Percentiles rank a stretch among this genome's conserved stretches.
Evolutionary conservation across 345 rosid species (phyloP).

Genomic region (Raphanus sativus): DNA sequence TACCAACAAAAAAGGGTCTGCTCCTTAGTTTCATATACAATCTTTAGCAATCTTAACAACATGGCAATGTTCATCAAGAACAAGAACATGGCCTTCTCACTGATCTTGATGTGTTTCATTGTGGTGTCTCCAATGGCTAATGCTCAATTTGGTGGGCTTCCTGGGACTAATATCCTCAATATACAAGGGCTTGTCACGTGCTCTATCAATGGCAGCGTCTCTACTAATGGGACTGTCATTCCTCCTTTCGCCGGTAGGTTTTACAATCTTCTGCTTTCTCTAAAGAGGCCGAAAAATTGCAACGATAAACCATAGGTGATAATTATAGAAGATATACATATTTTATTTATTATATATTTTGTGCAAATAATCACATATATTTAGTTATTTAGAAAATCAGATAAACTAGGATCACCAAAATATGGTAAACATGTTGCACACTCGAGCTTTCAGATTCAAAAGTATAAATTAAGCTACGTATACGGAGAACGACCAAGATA

Average conservation of each 20-base stretch:
- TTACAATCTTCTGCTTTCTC: background rate
- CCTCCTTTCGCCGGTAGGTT: slow-evolving; percentile 43
- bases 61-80: slow-evolving; percentile 30
- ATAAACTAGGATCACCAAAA: background rate
- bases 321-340: too few species aligned
- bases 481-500: background rate
- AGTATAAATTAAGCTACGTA: background rate
- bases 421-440: background rate
- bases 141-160: slow-evolving; percentile 49
- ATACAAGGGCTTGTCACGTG: slow-evolving; percentile 53
- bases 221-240: background rate
- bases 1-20: slow-evolving; percentile 1
- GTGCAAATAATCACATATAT: background rate
- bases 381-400: background rate
- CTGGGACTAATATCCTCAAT: slow-evolving; percentile 41
- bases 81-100: slow-evolving; percentile 11
- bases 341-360: background rate
- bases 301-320: background rate
- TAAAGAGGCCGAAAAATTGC: background rate
- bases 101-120: slow-evolving; percentile 32
- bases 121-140: slow-evolving; percentile 41
- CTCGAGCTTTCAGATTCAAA: background rate
- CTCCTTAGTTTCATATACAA: background rate
- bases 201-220: slow-evolving; percentile 41
- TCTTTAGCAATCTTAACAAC: background rate